phyloP scores from a whole-genome alignment of 75 land plant genomes.

The Selaginella moellendorffii region DNA sequence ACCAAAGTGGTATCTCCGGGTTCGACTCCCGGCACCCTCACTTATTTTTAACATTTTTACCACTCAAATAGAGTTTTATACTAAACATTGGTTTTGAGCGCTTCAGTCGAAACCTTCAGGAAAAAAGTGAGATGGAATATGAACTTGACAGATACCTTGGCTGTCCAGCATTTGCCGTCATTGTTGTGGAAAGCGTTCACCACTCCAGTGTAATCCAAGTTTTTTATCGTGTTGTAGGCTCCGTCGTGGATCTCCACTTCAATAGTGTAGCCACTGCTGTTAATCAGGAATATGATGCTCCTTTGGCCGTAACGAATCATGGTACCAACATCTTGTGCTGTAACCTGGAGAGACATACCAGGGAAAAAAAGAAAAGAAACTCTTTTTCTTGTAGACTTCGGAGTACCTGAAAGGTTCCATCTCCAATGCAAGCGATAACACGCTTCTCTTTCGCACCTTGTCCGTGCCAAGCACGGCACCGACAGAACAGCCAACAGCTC shows the following conservation, averaged over 20 bases:
- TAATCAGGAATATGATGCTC: slow-evolving; percentile 5
- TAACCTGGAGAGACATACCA: slow-evolving; percentile 4
- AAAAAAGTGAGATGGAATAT: too few species aligned
- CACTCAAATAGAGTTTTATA: too few species aligned
- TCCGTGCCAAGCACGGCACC: slow-evolving; percentile 32
- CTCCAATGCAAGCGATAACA: slow-evolving; percentile 80
- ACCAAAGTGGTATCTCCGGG: too few species aligned
- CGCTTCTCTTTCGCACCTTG: slow-evolving; percentile 39
- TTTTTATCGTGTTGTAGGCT: neutral
- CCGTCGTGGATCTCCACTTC: slow-evolving; percentile 8
- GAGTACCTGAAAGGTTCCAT: slow-evolving; percentile 72
- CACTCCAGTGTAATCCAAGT: slow-evolving; percentile 1
- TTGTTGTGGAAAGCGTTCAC: slow-evolving; percentile 4
- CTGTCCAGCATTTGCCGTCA: neutral
- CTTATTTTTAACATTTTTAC: too few species aligned
- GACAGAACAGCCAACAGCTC: slow-evolving; percentile 11
- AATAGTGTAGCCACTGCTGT: slow-evolving; percentile 2
- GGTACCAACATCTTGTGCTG: neutral
- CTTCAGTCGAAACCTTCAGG: too few species aligned
- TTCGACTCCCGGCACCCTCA: too few species aligned
- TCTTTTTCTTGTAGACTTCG: too few species aligned
- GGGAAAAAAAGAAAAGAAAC: neutral
- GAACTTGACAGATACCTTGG: too few species aligned
- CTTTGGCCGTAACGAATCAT: slow-evolving; percentile 1
- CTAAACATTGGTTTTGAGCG: too few species aligned